Evolutionary conservation across 768 basidiomycete species (phyloP), one percentile per base, ranked within the genome.

Genomic region (Macrocybe gigantea): DNA sequence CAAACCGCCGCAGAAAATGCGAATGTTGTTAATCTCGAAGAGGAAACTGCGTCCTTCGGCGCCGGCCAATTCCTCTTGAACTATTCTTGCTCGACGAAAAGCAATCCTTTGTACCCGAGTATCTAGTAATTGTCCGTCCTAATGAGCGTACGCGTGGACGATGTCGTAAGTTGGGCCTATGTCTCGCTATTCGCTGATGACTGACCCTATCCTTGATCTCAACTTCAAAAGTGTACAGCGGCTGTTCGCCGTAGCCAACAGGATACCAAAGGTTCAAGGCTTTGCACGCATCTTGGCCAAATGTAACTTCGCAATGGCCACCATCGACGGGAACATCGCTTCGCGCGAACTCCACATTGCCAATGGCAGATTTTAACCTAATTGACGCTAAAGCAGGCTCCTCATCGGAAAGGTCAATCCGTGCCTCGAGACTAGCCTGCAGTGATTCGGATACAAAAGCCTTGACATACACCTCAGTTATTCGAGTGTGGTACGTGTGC

Each of bases 21-120:
- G 73, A 50, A 90, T 68, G 47, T 90, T 88, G 64, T 98, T 97
- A 60, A 97, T 73, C 62, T 94, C 88, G 60, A 98, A 98, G 41
- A 89, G 65, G 73, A 96, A 98, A 0, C 84, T 80, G 10, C 82
- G 75, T 1, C 95, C 95, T 5, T 80, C 77, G 57, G 88, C 76
- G 51, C 82, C 90, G 22, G 79, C 53, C 1, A 97, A 70, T 35
- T 82, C 77, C n/a, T 92, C 85, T 66, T 97, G 85, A 0, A 97
- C 77, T 32, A 96, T 65, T 9, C 76, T 69, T 31, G 75, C 85
- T n/a, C 87, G 77, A 13, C 95, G 79, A 69, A 97, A 87, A 5
- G 84, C 88, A 48, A 92, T 73, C 54, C 72, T 83, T 59, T 85
- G 68, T 2, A 60, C 65, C 58, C 68, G 75, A 1, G 67, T 60